Base-by-base conservation (phyloP, 495 filamentous ascomycete species). In the Aspergillus carlsbadensis region DNA sequence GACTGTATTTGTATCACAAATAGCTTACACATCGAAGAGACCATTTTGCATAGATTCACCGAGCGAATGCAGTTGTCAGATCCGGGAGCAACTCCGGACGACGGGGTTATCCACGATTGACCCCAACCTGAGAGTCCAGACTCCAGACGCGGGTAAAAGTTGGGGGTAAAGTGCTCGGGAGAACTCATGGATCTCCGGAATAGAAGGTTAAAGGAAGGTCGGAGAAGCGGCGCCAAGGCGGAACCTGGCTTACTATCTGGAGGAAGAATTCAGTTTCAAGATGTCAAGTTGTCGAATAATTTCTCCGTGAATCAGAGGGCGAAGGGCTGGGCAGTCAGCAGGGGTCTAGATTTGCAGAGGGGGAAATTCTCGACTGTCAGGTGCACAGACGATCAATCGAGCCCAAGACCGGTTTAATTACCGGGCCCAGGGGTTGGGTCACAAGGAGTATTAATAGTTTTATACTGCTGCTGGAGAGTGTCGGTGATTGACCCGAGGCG, bases 301-400 rank as follows among this genome's bases (percentile, higher is more conserved):
- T 69, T 69, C 64, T 69, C 66, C 66, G 57, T 69, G 54, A 66
- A 69, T 69, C 64, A 65, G 59, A 66, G 24, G 18, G 18, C 31
- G 39, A 40, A 39, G 36, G 31, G 10, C 33, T 36, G 33, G 46
- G 26, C 26, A 29, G 26, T 8, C 40, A 21, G 24, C 20, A 44
- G 39, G 31, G 31, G 33, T 35, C 26, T 34, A 47, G 36, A 43
- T 34, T 45, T 31, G 42, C 39, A 53, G 51, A 53, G 35, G 60
- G 64, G 58, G 58, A 70, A 75, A 72, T 63, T 67, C 60, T 55
- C 64, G 63, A 54, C 55, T 70, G 68, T 74, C 70, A 77, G 74
- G 70, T 74, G 72, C 59, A 59, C 67, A 70, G 74, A 74, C 67
- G 67, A 70, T 50, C 68, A 41, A 50, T 54, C 24, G 39, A 54